Percentiles rank a stretch among this genome's conserved stretches.
phyloP scores from a whole-genome alignment of 305 asterid genomes.

The Withania somnifera region DNA sequence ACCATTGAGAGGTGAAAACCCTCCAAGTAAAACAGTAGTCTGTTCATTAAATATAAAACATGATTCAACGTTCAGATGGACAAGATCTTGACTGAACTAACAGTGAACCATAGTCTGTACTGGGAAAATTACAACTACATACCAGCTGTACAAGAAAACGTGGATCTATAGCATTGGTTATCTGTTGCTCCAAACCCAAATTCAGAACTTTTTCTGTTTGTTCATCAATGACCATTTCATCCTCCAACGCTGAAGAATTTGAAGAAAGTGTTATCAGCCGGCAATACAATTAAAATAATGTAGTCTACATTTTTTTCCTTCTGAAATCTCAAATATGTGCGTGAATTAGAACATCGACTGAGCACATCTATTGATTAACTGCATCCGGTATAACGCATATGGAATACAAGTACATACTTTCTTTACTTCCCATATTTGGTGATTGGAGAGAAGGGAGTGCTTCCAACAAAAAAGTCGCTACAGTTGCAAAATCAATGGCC shows the following conservation, averaged over 20 bases:
- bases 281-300: background rate
- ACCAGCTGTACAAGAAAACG: constrained; percentile 84
- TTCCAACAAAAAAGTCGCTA: constrained; percentile 67
- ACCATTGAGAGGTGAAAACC: constrained; percentile 27
- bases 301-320: background rate
- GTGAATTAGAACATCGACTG: background rate
- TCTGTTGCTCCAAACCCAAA: constrained; percentile 65
- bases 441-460: constrained; percentile 61
- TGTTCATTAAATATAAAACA: constrained; percentile 23
- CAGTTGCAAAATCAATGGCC: constrained; percentile 81
- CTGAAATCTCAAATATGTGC: background rate
- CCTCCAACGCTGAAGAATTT: constrained; percentile 53
- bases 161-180: constrained; percentile 56
- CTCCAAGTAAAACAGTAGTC: constrained; percentile 72
- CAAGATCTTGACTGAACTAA: constrained; percentile 3
- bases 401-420: constrained; percentile 21
- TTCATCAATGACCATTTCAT: constrained; percentile 64
- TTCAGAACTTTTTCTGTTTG: constrained; percentile 32
- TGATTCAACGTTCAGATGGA: constrained; percentile 4
- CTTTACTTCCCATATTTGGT: constrained; percentile 44
- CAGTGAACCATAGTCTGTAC: background rate
- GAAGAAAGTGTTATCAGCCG: constrained; percentile 6
- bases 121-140: constrained; percentile 9
- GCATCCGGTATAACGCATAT: background rate
- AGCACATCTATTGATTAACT: background rate